Conservation (phyloP, 139 green algal species). For the Coelastrella sp. region DNA sequence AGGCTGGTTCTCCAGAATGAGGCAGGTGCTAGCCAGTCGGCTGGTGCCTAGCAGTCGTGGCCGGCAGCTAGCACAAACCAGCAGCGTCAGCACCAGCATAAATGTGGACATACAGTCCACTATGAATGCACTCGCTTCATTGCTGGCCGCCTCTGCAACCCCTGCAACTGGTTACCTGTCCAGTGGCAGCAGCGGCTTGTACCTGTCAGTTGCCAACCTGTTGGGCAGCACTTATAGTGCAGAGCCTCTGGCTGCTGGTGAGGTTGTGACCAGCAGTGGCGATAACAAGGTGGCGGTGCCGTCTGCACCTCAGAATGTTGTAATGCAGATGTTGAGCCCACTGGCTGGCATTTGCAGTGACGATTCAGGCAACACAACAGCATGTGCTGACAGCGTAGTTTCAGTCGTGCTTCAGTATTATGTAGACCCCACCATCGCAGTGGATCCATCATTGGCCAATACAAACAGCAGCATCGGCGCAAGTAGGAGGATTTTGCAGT, state of each 20-base stretch:
- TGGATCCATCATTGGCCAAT: not conserved
- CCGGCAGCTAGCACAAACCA: not conserved
- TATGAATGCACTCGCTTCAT: not conserved
- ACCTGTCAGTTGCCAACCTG: not conserved
- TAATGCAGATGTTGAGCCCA: not conserved
- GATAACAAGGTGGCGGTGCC: not conserved
- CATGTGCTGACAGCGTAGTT: not conserved
- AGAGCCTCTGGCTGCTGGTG: not conserved
- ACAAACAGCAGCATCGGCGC: too few relatives aligned
- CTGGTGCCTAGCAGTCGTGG: not conserved
- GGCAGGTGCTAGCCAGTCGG: not conserved
- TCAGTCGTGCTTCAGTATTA: conserved; percentile 12
- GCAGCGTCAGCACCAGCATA: not conserved
- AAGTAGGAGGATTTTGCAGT: too few relatives aligned
- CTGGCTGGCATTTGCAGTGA: not conserved
- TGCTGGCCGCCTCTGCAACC: not conserved
- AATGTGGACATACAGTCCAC: not conserved
- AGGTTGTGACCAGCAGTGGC: not conserved
- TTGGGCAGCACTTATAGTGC: not conserved
- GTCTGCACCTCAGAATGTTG: not conserved
- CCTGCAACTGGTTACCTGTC: not conserved
- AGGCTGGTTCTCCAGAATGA: not conserved
- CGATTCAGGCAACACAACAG: not conserved
- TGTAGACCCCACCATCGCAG: not conserved
- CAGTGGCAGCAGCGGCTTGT: not conserved